Percentiles rank a stretch among this genome's conserved stretches.
Evolutionary conservation across 2,329 filamentous ascomycete species (phyloP).

Genomic region (Diaporthe australafricana): DNA sequence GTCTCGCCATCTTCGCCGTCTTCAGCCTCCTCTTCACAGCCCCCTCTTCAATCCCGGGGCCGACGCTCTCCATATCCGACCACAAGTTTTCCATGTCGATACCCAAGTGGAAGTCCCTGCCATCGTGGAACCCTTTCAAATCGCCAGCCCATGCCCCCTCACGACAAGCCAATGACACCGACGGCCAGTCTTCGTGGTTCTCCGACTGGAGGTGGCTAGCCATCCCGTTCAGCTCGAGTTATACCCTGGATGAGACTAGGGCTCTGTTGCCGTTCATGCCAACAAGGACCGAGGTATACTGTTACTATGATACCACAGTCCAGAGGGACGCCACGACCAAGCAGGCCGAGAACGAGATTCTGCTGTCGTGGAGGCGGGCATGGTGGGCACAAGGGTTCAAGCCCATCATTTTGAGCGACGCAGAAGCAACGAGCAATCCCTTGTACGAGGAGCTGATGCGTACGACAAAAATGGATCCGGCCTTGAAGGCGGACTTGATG

Average conservation of each 20-base stretch:
- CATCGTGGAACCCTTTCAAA: conserved; percentile 73
- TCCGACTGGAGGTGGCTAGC: conserved; percentile 91
- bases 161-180: conserved; percentile 81
- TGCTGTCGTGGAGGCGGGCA: conserved; percentile 89
- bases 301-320: conserved; percentile 82
- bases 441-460: conserved; percentile 78
- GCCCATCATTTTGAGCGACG: conserved; percentile 82
- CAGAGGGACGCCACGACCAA: conserved; percentile 72
- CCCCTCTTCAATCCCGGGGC: conserved; percentile 59
- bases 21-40: conserved; percentile 65
- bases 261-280: conserved; percentile 83
- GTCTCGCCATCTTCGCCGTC: conserved; percentile 64
- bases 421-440: conserved; percentile 86
- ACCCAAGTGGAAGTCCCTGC: conserved; percentile 53
- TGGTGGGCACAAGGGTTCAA: conserved; percentile 97
- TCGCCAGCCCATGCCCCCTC: conserved; percentile 78
- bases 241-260: conserved; percentile 84
- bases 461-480: conserved; percentile 66
- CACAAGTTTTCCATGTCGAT: conserved; percentile 58
- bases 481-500: conserved; percentile 77
- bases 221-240: conserved; percentile 82
- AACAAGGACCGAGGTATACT: conserved; percentile 82
- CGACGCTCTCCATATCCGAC: conserved; percentile 62
- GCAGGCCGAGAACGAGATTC: conserved; percentile 80
- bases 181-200: conserved; percentile 85